phyloP scores from a whole-genome alignment of 2,329 filamentous ascomycete genomes.

The Hyphodiscus sp. region DNA sequence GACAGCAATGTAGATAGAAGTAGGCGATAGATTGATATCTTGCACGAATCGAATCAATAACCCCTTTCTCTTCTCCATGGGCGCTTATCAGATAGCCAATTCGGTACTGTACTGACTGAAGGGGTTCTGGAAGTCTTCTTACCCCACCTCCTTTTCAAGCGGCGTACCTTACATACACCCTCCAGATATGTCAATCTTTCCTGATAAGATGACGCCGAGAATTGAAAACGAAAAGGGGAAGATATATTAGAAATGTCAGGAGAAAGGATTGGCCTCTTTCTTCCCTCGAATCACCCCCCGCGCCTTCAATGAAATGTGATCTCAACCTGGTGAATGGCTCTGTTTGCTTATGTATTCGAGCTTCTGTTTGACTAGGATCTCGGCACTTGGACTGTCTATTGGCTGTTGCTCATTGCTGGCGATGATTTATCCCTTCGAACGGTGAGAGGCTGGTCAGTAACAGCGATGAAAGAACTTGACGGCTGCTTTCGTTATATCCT shows the following conservation, averaged over 20 bases:
- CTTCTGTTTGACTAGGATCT: constrained; percentile 6
- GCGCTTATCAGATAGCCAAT: no score
- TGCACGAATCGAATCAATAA: no score
- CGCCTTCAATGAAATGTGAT: constrained; percentile 4
- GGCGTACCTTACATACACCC: not conserved
- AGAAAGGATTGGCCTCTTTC: not conserved
- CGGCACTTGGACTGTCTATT: not conserved
- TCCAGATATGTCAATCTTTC: not conserved
- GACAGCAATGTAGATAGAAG: no score
- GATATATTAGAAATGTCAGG: not conserved
- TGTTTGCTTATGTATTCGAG: constrained; percentile 6
- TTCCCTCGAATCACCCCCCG: not conserved
- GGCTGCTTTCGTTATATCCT: not conserved
- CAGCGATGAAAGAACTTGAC: no score
- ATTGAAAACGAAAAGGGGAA: not conserved
- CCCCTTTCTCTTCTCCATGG: no score
- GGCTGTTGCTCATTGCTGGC: not conserved
- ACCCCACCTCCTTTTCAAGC: not conserved
- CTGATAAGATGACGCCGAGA: not conserved
- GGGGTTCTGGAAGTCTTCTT: not conserved
- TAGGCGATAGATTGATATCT: no score
- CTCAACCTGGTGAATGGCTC: constrained; percentile 3
- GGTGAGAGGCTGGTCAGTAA: not conserved
- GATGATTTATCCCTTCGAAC: not conserved
- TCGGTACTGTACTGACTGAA: no score